Conservation (phyloP, 176 grass and related monocot species). For the Areca catechu region DNA sequence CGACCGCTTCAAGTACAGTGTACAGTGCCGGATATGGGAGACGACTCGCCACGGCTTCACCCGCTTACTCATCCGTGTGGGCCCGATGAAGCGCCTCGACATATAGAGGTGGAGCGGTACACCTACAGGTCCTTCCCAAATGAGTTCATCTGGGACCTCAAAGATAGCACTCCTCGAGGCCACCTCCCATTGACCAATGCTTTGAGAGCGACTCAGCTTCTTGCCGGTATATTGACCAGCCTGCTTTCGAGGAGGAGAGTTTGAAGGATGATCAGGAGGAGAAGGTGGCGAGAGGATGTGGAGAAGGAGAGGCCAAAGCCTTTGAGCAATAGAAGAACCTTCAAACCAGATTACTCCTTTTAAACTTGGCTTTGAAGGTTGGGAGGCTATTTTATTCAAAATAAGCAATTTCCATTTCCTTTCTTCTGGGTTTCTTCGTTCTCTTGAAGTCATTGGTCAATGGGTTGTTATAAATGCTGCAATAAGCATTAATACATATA, state of each 20-base stretch:
- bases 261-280: slow-evolving; percentile 7
- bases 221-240: slow-evolving; percentile 64
- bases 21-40: slow-evolving; percentile 76
- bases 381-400: too few relatives aligned
- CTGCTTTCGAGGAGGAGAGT: slow-evolving; percentile 39
- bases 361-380: slow-evolving; percentile 1
- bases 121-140: slow-evolving; percentile 79
- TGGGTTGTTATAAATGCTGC: too few relatives aligned
- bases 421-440: too few relatives aligned
- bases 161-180: slow-evolving; percentile 66
- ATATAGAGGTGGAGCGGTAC: slow-evolving; percentile 73
- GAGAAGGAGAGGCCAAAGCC: slow-evolving; percentile 39
- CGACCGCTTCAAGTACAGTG: slow-evolving; percentile 70
- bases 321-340: slow-evolving; percentile 18
- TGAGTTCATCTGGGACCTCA: slow-evolving; percentile 90
- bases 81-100: slow-evolving; percentile 98
- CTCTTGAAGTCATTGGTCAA: too few relatives aligned
- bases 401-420: too few relatives aligned
- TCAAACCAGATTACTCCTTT: slow-evolving; percentile 87
- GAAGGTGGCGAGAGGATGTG: slow-evolving; percentile 20
- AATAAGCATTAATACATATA: too few relatives aligned
- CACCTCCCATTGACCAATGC: slow-evolving; percentile 95
- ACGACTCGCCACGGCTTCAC: slow-evolving; percentile 67
- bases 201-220: slow-evolving; percentile 76
- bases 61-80: slow-evolving; percentile 66